Evolutionary conservation across 352 stramenopile species (phyloP).

Genomic region (Phytopythium cucurbitacearum): DNA sequence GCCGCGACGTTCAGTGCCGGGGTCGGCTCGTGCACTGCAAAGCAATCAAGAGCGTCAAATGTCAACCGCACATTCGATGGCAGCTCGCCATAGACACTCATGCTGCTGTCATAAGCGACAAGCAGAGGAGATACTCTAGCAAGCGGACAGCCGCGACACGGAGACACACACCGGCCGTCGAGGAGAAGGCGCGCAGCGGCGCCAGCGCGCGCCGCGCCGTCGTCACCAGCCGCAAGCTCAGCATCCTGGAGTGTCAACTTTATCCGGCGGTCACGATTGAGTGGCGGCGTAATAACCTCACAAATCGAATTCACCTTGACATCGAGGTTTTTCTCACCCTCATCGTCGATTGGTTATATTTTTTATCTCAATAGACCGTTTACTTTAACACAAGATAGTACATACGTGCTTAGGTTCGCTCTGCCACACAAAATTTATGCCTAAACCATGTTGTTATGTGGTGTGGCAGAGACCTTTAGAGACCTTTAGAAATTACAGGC

Average conservation of each 20-base stretch:
- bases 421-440: too few species aligned
- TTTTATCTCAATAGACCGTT: too few species aligned
- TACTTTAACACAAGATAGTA: too few species aligned
- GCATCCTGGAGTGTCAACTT: slow-evolving; percentile 1
- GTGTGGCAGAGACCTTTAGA: too few species aligned
- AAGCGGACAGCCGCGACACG: not conserved
- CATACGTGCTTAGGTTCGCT: too few species aligned
- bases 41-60: not conserved
- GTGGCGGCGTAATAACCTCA: not conserved
- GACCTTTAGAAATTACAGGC: too few species aligned
- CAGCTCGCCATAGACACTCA: not conserved
- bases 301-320: not conserved
- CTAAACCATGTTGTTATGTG: too few species aligned
- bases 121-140: not conserved
- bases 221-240: slow-evolving; percentile 1
- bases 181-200: slow-evolving; percentile 27
- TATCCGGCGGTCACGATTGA: not conserved
- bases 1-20: not conserved
- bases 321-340: not conserved
- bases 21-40: not conserved
- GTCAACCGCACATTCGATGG: not conserved
- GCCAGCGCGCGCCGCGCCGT: slow-evolving; percentile 19
- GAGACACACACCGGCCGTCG: slow-evolving; percentile 13
- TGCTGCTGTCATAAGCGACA: too few species aligned
- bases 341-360: too few species aligned